Base-by-base conservation (phyloP, 2,329 filamentous ascomycete species). In the Penicillium sp. region DNA sequence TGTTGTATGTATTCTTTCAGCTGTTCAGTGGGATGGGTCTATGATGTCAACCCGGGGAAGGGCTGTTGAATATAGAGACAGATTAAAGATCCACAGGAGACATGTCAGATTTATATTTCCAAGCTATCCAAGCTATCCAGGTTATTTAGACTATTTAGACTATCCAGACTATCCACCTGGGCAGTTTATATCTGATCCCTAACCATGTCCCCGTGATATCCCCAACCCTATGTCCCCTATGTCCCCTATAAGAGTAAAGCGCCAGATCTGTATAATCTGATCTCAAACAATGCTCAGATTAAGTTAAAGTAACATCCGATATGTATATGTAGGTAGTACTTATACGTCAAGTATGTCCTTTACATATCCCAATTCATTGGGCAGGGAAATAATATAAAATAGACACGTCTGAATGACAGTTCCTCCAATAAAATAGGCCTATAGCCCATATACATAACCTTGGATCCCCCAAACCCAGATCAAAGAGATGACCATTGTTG, bases 401-500 rank as follows among this genome's bases (percentile, higher is more conserved):
- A 22, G 44, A 59, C 56, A 47, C 44, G 44, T 45, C 49, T 20
- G 18, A 38, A 45, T 58, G 46, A 58, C 48, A 40, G 38, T 31
- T 8, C 20, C 37, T 32, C n/a, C 29, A 49, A 46, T 46, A 22
- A 3, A 32, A 46, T 14, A 46, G 10, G 11, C 5, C 42, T 16
- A 29, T 43, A 26, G 8, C 9, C 4, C 3, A 18, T 46, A 34
- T 37, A 50, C 43, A 42, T 29, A 40, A 34, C 57, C 59, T 38
- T 59, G 58, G 60, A 47, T 53, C 45, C 22, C 10, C 22, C 7
- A 53, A 51, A 55, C 44, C 44, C 32, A 50, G 37, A 50, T 54
- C 50, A 40, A 32, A 56, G 50, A 64, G 58, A 66, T 66, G 62
- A 66, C 62, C 63, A 44, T 49, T 56, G 40, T 54, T n/a, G 20